Evolutionary conservation across 768 basidiomycete genomes (phyloP).

Genomic region (Tricholoma sp.): DNA sequence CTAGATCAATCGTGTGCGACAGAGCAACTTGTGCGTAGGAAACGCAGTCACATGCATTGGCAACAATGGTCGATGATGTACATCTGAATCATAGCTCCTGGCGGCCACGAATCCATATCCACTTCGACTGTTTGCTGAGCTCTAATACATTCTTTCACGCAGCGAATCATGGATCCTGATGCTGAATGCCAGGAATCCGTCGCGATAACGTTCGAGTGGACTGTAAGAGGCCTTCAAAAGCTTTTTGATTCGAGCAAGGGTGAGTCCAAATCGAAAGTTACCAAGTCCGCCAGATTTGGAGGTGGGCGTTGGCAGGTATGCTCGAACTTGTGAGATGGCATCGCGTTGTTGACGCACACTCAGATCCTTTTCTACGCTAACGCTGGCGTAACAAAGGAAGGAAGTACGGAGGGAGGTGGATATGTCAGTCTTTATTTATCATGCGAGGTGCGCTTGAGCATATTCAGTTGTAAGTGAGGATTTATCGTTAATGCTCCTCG

Average conservation of each 20-base stretch:
- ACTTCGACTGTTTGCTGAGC: no score
- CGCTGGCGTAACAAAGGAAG: conserved; percentile 58
- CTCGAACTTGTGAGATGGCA: background rate
- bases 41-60: no score
- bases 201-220: conserved; percentile 72
- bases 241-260: conserved; percentile 78
- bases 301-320: conserved; percentile 71
- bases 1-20: no score
- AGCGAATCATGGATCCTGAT: conserved; percentile 21
- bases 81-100: no score
- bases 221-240: conserved; percentile 58
- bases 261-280: conserved; percentile 73
- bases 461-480: background rate
- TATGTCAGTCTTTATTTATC: conserved; percentile 77
- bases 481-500: background rate
- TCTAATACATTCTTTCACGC: no score
- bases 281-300: conserved; percentile 72
- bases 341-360: background rate
- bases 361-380: conserved; percentile 84
- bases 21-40: no score
- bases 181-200: conserved; percentile 47
- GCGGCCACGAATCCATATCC: no score
- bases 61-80: no score
- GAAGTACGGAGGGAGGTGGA: conserved; percentile 40
- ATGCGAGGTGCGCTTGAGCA: conserved; percentile 52